Conservation (phyloP, 163 green algal species). For the Chlamydomonas reinhardtii region DNA sequence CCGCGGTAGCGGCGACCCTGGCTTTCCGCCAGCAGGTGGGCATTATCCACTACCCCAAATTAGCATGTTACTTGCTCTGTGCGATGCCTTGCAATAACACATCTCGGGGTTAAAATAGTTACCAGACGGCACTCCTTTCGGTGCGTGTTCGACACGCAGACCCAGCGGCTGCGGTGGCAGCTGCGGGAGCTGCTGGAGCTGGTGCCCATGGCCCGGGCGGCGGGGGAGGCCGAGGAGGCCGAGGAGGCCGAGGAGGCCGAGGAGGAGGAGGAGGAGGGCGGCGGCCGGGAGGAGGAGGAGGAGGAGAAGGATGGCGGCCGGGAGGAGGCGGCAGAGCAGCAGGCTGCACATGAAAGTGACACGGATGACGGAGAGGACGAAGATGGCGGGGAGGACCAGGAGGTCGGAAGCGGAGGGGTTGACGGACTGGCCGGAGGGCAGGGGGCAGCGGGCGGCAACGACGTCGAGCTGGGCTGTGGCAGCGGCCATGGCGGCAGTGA, state of each 20-base stretch:
- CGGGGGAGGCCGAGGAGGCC: background rate
- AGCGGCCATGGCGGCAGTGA: background rate
- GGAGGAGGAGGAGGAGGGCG: too few relatives aligned
- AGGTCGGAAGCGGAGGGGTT: too few relatives aligned
- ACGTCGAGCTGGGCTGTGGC: too few relatives aligned
- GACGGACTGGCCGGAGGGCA: background rate
- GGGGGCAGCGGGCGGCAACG: background rate
- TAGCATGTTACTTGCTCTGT: too few relatives aligned
- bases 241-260: slow-evolving; percentile 11
- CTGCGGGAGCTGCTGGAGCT: slow-evolving; percentile 16
- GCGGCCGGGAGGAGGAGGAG: background rate
- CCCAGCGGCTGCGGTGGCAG: background rate
- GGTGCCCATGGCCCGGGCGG: background rate
- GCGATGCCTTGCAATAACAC: too few relatives aligned
- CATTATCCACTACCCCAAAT: too few relatives aligned
- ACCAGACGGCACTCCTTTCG: too few relatives aligned
- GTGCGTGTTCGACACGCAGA: background rate
- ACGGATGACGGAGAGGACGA: background rate
- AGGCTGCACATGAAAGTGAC: background rate
- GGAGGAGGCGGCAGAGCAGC: background rate
- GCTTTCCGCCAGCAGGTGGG: background rate
- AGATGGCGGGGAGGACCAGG: background rate
- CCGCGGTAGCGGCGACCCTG: background rate
- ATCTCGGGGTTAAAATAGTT: too few relatives aligned
- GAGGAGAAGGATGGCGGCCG: background rate